These are phyloP conservation scores for Yarrowia sp. DNA, from an alignment of 805 yeast species.

Conservation along the genomic window DNA sequence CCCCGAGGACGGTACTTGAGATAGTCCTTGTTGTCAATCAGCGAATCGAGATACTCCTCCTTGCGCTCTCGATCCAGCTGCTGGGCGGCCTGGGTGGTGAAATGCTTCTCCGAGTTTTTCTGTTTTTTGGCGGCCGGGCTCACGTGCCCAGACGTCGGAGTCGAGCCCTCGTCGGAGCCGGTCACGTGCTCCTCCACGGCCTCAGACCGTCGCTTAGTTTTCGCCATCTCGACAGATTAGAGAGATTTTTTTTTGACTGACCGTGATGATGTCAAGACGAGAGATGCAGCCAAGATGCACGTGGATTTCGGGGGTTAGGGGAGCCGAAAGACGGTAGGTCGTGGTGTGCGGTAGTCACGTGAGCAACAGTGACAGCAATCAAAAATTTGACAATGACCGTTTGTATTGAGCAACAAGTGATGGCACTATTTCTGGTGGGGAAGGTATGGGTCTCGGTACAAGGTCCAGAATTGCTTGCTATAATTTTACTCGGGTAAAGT, in stretches of 20 bases:
- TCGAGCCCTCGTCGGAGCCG: conserved; percentile 6
- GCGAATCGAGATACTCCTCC: conserved; percentile 36
- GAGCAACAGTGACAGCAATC: too few species aligned
- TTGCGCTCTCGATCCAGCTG: conserved; percentile 29
- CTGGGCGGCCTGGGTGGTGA: conserved; percentile 34
- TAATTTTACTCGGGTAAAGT: too few species aligned
- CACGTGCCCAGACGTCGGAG: neutral
- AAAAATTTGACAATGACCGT: too few species aligned
- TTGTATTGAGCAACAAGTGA: too few species aligned
- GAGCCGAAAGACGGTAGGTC: neutral
- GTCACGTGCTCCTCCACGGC: conserved; percentile 21
- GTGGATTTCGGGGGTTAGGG: conserved; percentile 18
- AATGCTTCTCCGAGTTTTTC: conserved; percentile 12
- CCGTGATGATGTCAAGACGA: neutral
- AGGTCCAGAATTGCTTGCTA: too few species aligned
- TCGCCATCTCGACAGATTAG: too few species aligned
- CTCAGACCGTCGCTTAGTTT: conserved; percentile 14
- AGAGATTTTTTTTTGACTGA: too few species aligned
- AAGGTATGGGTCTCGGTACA: too few species aligned
- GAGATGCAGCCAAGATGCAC: conserved; percentile 20
- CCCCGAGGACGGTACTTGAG: conserved; percentile 67
- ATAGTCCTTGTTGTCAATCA: conserved; percentile 36
- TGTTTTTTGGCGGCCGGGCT: conserved; percentile 10
- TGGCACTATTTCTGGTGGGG: too few species aligned
- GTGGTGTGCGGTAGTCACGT: too few species aligned